phyloP scores from a whole-genome alignment of 345 rosid genomes.

The Barbarea vulgaris region DNA sequence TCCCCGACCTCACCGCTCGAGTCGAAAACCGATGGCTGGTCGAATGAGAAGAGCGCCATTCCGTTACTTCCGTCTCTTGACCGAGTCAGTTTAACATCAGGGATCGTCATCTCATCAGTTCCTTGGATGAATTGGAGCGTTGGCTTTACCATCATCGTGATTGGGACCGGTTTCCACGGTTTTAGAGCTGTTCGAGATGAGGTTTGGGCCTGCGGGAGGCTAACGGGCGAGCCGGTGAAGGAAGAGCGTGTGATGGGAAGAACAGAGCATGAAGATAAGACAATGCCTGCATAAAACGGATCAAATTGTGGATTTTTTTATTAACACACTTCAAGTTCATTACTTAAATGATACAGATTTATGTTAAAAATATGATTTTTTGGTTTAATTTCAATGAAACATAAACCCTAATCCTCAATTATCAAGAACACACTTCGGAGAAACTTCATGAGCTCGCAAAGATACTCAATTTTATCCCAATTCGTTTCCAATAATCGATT shows the following conservation, averaged over 20 bases:
- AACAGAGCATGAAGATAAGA: constrained; percentile 45
- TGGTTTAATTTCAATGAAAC: not conserved
- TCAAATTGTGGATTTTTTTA: not conserved
- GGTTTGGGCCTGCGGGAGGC: constrained; percentile 26
- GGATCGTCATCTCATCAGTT: constrained; percentile 82
- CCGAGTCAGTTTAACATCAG: constrained; percentile 83
- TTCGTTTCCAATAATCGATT: not conserved
- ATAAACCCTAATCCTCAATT: constrained; percentile 31
- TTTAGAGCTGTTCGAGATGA: constrained; percentile 32
- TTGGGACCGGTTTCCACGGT: constrained; percentile 22
- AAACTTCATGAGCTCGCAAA: not conserved
- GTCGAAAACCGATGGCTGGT: constrained; percentile 89
- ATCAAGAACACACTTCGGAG: not conserved
- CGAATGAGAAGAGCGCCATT: constrained; percentile 74
- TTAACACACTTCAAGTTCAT: not conserved
- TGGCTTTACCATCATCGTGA: constrained; percentile 77
- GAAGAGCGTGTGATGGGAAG: constrained; percentile 46
- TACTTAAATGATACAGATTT: not conserved
- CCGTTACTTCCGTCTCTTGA: constrained; percentile 90
- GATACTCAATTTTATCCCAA: not conserved
- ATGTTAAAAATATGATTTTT: not conserved
- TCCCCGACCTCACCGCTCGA: constrained; percentile 86
- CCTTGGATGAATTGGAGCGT: constrained; percentile 87
- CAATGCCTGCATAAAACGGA: constrained; percentile 42
- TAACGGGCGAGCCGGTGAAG: constrained; percentile 54